These are phyloP conservation scores for Terana coerulea DNA, from an alignment of 768 basidiomycete species.

Conservation along the genomic window DNA sequence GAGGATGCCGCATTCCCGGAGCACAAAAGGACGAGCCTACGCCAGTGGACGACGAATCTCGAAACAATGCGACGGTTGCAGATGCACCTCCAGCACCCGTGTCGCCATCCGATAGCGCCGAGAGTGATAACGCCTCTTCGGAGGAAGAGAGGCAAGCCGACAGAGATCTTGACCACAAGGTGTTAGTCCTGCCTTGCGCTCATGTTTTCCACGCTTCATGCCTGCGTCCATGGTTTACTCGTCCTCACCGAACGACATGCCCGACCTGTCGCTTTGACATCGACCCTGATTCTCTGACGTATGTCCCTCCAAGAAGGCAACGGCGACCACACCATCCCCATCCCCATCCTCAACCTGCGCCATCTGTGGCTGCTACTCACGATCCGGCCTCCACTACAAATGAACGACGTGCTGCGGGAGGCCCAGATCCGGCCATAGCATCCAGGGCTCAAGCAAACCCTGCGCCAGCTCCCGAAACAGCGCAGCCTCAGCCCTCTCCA, in stretches of 20 bases:
- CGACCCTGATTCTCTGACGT: conserved; percentile 73
- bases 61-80: neutral
- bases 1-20: conserved; percentile 34
- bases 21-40: neutral
- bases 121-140: neutral
- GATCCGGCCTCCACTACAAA: too few relatives aligned
- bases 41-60: conserved; percentile 1
- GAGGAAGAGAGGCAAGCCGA: neutral
- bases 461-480: too few relatives aligned
- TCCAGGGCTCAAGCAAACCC: too few relatives aligned
- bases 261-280: conserved; percentile 83
- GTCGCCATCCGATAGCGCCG: neutral
- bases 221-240: conserved; percentile 78
- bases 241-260: conserved; percentile 75
- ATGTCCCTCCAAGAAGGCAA: conserved; percentile 11
- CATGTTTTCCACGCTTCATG: conserved; percentile 81
- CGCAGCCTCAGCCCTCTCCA: too few relatives aligned
- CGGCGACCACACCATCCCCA: neutral
- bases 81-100: neutral
- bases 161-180: conserved; percentile 29
- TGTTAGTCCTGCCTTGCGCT: conserved; percentile 73
- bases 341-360: neutral
- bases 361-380: too few relatives aligned
- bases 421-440: too few relatives aligned
- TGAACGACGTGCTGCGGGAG: too few relatives aligned